A percentile compares a stretch with the other conserved stretches of the same genome.
These are phyloP conservation scores for Eucalyptus melliodora DNA, from an alignment of 345 rosid species.

Conservation along the genomic window DNA sequence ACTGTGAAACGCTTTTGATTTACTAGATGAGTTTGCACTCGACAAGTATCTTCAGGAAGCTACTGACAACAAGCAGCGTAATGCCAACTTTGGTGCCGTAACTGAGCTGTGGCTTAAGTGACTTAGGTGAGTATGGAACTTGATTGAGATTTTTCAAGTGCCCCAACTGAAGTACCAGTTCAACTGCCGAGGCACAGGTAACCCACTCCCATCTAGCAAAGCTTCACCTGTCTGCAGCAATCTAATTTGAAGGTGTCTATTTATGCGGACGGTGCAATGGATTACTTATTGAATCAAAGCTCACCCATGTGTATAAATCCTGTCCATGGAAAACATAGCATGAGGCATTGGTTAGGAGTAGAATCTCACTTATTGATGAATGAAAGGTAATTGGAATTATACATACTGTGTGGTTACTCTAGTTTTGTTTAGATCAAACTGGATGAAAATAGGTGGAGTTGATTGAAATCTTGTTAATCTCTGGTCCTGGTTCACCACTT, in stretches of 20 bases:
- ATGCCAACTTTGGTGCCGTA: not conserved
- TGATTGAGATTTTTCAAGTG: not conserved
- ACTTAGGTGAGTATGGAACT: not conserved
- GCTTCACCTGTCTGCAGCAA: not conserved
- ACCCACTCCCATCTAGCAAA: not conserved
- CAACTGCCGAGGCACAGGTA: not conserved
- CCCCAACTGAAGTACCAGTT: not conserved
- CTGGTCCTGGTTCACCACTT: not conserved
- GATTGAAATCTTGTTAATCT: not conserved
- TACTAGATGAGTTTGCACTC: not conserved
- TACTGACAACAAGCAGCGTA: not conserved
- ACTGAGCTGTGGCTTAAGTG: not conserved
- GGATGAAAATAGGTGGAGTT: not conserved
- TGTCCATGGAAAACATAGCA: not conserved
- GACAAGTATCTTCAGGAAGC: not conserved
- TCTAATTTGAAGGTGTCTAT: not conserved
- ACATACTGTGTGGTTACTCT: not conserved
- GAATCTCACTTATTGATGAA: not conserved
- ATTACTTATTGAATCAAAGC: not conserved
- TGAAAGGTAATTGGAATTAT: not conserved
- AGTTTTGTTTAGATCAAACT: not conserved
- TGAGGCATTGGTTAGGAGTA: not conserved
- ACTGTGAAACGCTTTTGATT: not conserved
- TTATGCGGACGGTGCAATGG: not conserved
- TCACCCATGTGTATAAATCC: not conserved